These are phyloP conservation scores for Rhizopogon hawkerae DNA, from an alignment of 1,284 basidiomycete species.

Conservation along the genomic window DNA sequence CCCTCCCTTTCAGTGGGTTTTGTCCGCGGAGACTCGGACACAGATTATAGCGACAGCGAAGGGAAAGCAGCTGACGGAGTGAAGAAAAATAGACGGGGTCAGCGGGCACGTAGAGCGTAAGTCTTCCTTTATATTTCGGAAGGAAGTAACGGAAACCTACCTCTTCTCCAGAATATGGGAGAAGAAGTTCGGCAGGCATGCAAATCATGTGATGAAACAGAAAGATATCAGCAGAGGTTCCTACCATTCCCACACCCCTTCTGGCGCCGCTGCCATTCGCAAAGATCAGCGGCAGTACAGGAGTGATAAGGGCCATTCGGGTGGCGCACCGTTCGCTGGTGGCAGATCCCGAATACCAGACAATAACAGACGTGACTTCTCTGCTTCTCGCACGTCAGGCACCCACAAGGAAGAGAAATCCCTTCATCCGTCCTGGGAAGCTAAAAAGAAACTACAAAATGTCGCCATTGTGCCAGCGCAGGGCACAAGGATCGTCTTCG, in stretches of 20 bases:
- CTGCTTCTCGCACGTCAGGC: background rate
- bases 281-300: slow-evolving; percentile 15
- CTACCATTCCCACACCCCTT: slow-evolving; percentile 7
- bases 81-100: slow-evolving; percentile 86
- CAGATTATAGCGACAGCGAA: slow-evolving; percentile 70
- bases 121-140: slow-evolving; percentile 29
- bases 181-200: slow-evolving; percentile 87
- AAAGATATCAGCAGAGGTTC: slow-evolving; percentile 21
- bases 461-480: slow-evolving; percentile 48
- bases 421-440: slow-evolving; percentile 90
- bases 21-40: slow-evolving; percentile 69
- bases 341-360: background rate
- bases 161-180: slow-evolving; percentile 78
- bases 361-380: slow-evolving; percentile 1
- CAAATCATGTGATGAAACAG: slow-evolving; percentile 81
- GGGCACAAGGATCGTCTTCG: slow-evolving; percentile 64
- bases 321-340: slow-evolving; percentile 1
- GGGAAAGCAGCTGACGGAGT: slow-evolving; percentile 45
- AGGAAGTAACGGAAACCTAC: slow-evolving; percentile 1
- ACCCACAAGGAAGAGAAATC: slow-evolving; percentile 30
- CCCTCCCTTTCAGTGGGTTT: slow-evolving; percentile 85
- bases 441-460: slow-evolving; percentile 68
- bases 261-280: slow-evolving; percentile 3
- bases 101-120: slow-evolving; percentile 85
- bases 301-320: slow-evolving; percentile 5